Base-by-base conservation (phyloP, 1,284 basidiomycete species). In the Termitomyces sp. region DNA sequence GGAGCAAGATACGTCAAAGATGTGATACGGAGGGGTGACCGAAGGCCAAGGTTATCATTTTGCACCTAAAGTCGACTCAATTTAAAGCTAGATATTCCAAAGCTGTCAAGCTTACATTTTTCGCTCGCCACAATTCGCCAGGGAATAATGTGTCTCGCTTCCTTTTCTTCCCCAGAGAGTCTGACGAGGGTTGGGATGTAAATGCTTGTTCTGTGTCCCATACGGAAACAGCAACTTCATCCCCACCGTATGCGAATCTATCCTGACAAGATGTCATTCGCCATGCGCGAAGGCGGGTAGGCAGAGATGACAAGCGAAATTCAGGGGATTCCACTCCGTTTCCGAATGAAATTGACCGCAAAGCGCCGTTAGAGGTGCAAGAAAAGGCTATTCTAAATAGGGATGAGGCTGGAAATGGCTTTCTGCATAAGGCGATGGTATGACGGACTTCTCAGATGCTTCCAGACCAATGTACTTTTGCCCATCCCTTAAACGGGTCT, bases 151-250 rank as follows among this genome's bases (percentile, higher is more conserved):
- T 73, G 6, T 80, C 76, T 5, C 90, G 79, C 73, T 91, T 92
- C 60, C 90, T 74, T 68, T 93, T 94, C 64, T 79, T 82, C 13
- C 61, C 56, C 19, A 54, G 56, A 21, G 46, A 53, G 39, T 55
- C 55, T 9, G 62, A 54, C 31, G 65, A 63, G 19, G 62, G 28
- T 19, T 41, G 59, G 7, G 65, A 52, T 5, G 65, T 53, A 60
- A 95, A 91, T 0, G 90, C 84, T 41, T 73, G 69, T 64, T 92
- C 86, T 2, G 83, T 78, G 64, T 92, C 79, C 88, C 90, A 95
- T 1, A 94, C 65, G 1, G 90, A 92, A 2, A 93, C 68, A 56
- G 94, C 91, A 15, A 95, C 89, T 68, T 95, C 93, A 62, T 94
- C 86, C 3, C 93, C 93, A 5, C 88, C 93, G 59, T 92, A 88